Base-by-base conservation (phyloP, 176 grass and related monocot genomes). In the Elaeis guineensis region DNA sequence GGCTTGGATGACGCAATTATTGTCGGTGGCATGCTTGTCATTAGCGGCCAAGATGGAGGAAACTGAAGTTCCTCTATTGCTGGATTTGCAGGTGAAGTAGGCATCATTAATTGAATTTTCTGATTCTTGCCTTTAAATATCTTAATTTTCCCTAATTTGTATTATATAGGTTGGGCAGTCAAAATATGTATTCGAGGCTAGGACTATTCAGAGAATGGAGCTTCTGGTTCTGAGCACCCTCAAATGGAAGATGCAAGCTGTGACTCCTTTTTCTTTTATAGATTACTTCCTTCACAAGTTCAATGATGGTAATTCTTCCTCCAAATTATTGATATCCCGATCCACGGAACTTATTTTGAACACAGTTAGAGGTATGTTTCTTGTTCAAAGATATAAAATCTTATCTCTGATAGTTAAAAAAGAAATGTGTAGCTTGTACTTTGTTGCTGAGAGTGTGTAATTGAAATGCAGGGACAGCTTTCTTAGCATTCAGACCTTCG, bases 41-140 rank as follows among this genome's bases (percentile, higher is more conserved):
- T 77, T 97, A 63, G 92, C 87, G 75, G 77, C 87, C 21, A 97
- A 97, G 77, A 80, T 97, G 73, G 92, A 97, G 67, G 92, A 97
- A 76, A 88, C 84, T 56, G 72, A 81, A 69, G 51, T 80, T 72
- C 92, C 92, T 77, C 66, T 85, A 54, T 86, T 73, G 9, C 54
- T 83, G 51, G 80, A 97, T 53, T 84, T 97, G 59, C 92, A 97
- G 72, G 83, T 90, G 57, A 74, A 79, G 55, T 62, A 76, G 35
- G 50, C 53, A 54, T 72, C 19, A 61, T 69, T 20, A 49, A 51
- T 77, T 50, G 28, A 29, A 69, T 75, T 51, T 14, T 54, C 28
- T 18, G 4, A 55, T 21, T 64, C 68, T 3, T 11, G 35, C 1
- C 4, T 14, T 3, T 44, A 44, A 44, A 44, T 44, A 2, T 14